phyloP scores from a whole-genome alignment of 108 stramenopile species.

The Skeletonema menzelii region DNA sequence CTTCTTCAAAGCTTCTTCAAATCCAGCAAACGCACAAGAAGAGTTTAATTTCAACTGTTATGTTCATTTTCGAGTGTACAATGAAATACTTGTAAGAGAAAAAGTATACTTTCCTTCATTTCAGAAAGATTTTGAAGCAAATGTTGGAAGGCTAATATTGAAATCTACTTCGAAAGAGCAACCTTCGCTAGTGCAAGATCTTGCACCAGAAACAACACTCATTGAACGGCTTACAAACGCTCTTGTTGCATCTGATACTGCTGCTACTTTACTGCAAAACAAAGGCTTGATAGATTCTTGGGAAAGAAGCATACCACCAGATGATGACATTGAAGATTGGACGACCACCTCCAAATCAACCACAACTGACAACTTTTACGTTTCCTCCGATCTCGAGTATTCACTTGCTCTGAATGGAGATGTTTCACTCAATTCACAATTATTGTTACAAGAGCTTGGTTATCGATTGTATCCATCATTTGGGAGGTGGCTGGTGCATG shows the following conservation, averaged over 20 bases:
- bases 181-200: neutral
- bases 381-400: conserved; percentile 51
- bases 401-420: conserved; percentile 76
- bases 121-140: conserved; percentile 51
- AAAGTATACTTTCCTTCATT: conserved; percentile 52
- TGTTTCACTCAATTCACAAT: conserved; percentile 65
- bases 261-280: conserved; percentile 9
- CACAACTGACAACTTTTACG: conserved; percentile 19
- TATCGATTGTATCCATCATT: conserved; percentile 79
- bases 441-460: conserved; percentile 83
- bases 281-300: conserved; percentile 35
- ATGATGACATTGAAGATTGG: conserved; percentile 52
- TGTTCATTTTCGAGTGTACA: conserved; percentile 71
- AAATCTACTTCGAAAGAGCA: conserved; percentile 3
- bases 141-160: conserved; percentile 45
- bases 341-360: neutral
- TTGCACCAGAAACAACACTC: neutral
- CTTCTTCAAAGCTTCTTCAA: conserved; percentile 40
- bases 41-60: conserved; percentile 78
- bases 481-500: conserved; percentile 42
- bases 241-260: conserved; percentile 10
- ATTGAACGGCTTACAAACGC: conserved; percentile 4
- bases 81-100: conserved; percentile 57
- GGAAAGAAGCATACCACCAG: conserved; percentile 29
- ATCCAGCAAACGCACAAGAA: conserved; percentile 17